These are phyloP conservation scores for Pseudocercospora crystallina DNA, from an alignment of 2,329 filamentous ascomycete species.

Conservation along the genomic window DNA sequence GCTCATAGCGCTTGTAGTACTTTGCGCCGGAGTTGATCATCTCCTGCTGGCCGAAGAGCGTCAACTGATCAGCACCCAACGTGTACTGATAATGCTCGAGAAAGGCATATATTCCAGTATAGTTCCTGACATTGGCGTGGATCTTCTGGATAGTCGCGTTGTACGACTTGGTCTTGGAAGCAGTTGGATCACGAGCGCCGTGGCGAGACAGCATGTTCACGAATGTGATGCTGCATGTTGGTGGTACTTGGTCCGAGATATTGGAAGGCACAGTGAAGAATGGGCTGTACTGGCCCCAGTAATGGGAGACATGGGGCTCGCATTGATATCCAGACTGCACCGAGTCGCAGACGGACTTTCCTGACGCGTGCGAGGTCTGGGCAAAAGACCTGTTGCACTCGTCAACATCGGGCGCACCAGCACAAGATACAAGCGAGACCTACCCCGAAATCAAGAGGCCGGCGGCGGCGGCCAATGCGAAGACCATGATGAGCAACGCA, in stretches of 20 bases:
- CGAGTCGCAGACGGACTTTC: conserved; percentile 25
- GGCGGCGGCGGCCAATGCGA: conserved; percentile 8
- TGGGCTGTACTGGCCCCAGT: conserved; percentile 75
- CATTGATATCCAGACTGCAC: conserved; percentile 60
- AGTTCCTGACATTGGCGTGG: conserved; percentile 56
- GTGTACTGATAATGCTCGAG: conserved; percentile 69
- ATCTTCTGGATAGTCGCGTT: conserved; percentile 64
- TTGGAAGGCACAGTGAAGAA: conserved; percentile 74
- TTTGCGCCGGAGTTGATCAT: conserved; percentile 72
- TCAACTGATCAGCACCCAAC: conserved; percentile 69
- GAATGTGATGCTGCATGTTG: conserved; percentile 73
- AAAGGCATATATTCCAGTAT: conserved; percentile 66
- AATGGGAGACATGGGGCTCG: conserved; percentile 58
- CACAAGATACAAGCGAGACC: not conserved
- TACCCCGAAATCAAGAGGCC: conserved; percentile 20
- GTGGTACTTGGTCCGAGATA: conserved; percentile 60
- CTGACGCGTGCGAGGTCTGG: not conserved
- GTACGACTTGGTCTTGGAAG: conserved; percentile 65
- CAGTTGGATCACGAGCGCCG: conserved; percentile 78
- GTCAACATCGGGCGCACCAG: not conserved
- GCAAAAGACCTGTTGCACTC: conserved; percentile 6
- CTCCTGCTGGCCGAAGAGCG: conserved; percentile 65
- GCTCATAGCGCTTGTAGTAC: conserved; percentile 72
- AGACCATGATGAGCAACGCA: conserved; percentile 13
- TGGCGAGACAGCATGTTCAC: conserved; percentile 81